Evolutionary conservation across 2,329 filamentous ascomycete genomes (phyloP), one percentile per base, ranked within the genome.

Genomic region (Tolypocladium capitatum): DNA sequence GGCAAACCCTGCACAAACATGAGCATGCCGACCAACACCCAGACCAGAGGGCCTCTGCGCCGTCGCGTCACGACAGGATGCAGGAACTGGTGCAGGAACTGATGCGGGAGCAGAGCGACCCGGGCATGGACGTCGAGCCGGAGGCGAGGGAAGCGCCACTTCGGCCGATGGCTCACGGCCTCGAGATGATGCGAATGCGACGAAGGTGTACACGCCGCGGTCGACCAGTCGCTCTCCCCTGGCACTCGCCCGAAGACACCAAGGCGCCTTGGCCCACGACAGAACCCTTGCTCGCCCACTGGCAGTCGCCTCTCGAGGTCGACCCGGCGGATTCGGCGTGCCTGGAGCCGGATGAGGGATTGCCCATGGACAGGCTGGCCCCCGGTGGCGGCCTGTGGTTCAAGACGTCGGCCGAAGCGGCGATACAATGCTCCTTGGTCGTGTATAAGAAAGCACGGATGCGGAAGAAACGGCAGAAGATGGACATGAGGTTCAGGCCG

Each of bases 391-490:
- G 46, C 8, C 33, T 53, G 33, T 31, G 30, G 13, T 53, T 50
- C 21, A 43, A 40, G 24, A 46, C 49, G 11, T 50, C 52, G 20
- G 46, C 48, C 9, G 50, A 54, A 36, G 46, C 48, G 31, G 52
- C 53, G 16, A 43, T 53, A 27, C 44, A 51, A 5, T 51, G 53
- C 34, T 46, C 50, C 8, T 41, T 40, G 16, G 33, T 54, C n/a
- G 50, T 54, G 5, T 46, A 49, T 20, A 52, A 49, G 41, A 34
- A 27, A 7, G 47, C 48, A 11, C 46, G 50, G 7, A 51, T 55
- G 49, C 48, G 50, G 31, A 48, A 49, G 32, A 47, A 52, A 38
- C 49, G 52, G 32, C 46, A 44, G 2, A 53, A 51, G 38, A 11
- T 47, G 16, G 46, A 48, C 18, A 42, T 31, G 11, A 47, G 46